Percentiles rank a stretch among this genome's conserved stretches.
Conservation (phyloP, 2,329 filamentous ascomycete genomes). For the Clarireedia paspali region DNA sequence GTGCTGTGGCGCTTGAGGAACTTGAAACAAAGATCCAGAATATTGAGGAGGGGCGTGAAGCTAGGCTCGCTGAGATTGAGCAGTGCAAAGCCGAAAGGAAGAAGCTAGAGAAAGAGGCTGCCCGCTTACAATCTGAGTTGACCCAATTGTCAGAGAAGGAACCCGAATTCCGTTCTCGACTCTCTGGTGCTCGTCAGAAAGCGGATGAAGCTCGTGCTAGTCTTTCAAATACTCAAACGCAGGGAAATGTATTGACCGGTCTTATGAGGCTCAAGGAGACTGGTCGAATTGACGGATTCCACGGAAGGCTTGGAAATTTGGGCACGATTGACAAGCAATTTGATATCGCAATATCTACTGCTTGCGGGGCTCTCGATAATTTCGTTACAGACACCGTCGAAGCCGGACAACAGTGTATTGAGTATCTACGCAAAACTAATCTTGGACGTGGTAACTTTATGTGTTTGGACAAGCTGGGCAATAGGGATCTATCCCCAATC, state of each 20-base stretch:
- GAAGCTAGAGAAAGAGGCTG: conserved; percentile 65
- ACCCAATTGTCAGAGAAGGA: conserved; percentile 68
- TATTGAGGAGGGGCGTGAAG: conserved; percentile 62
- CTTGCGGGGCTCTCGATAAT: conserved; percentile 84
- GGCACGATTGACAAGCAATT: conserved; percentile 91
- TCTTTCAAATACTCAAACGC: conserved; percentile 81
- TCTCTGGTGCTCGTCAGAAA: conserved; percentile 87
- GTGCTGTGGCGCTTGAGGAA: conserved; percentile 76
- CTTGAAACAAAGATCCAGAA: conserved; percentile 68
- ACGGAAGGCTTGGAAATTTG: conserved; percentile 88
- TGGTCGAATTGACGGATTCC: conserved; percentile 93
- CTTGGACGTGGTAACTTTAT: conserved; percentile 96
- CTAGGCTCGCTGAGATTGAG: conserved; percentile 69
- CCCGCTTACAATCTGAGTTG: conserved; percentile 64
- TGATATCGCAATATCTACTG: conserved; percentile 96
- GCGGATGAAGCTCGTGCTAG: conserved; percentile 92
- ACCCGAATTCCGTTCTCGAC: conserved; percentile 71
- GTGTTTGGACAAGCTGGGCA: conserved; percentile 78
- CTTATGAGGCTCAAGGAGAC: conserved; percentile 94
- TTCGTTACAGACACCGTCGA: conserved; percentile 96
- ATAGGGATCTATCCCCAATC: conserved; percentile 69
- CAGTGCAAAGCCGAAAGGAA: conserved; percentile 66
- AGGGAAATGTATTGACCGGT: conserved; percentile 84
- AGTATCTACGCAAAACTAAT: conserved; percentile 95
- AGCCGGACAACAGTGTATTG: conserved; percentile 94